Percentiles rank a stretch among this genome's conserved stretches.
These are phyloP conservation scores for Podaxis sp. DNA, from an alignment of 768 basidiomycete species.

Conservation along the genomic window DNA sequence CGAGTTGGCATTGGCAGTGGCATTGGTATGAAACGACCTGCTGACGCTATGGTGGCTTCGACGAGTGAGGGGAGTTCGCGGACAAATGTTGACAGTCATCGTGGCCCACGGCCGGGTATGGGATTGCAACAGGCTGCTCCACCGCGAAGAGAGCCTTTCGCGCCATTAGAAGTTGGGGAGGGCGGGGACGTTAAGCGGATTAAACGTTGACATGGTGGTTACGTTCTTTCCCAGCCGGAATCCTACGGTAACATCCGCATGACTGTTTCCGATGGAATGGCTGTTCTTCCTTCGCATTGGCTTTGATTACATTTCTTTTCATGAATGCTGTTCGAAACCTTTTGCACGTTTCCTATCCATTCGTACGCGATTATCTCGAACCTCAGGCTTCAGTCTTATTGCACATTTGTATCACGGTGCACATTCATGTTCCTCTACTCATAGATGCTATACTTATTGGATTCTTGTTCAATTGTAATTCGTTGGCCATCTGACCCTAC, in stretches of 20 bases:
- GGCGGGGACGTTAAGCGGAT: slow-evolving; percentile 47
- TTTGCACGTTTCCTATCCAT: not conserved
- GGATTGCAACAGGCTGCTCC: slow-evolving; percentile 37
- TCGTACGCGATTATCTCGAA: not conserved
- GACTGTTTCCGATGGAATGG: not conserved
- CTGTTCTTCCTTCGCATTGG: not conserved
- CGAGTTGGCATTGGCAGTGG: slow-evolving; percentile 8
- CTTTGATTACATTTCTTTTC: not conserved
- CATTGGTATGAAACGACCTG: slow-evolving; percentile 34
- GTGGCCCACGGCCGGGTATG: slow-evolving; percentile 33
- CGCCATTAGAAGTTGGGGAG: slow-evolving; percentile 35
- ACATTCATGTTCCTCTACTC: too few species aligned
- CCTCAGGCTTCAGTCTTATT: too few species aligned
- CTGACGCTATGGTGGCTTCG: slow-evolving; percentile 25
- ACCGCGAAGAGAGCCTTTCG: slow-evolving; percentile 28
- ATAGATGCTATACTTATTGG: too few species aligned
- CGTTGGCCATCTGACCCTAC: too few species aligned
- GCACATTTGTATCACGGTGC: too few species aligned
- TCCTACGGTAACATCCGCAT: not conserved
- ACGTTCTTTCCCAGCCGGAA: not conserved
- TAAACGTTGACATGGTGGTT: slow-evolving; percentile 29
- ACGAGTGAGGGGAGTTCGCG: slow-evolving; percentile 17
- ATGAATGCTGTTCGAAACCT: not conserved
- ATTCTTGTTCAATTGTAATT: too few species aligned
- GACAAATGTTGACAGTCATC: slow-evolving; percentile 20